A percentile compares a stretch with the other conserved stretches of the same genome.
Conservation (phyloP, 2,329 filamentous ascomycete species). For the Colletotrichum somersetense region DNA sequence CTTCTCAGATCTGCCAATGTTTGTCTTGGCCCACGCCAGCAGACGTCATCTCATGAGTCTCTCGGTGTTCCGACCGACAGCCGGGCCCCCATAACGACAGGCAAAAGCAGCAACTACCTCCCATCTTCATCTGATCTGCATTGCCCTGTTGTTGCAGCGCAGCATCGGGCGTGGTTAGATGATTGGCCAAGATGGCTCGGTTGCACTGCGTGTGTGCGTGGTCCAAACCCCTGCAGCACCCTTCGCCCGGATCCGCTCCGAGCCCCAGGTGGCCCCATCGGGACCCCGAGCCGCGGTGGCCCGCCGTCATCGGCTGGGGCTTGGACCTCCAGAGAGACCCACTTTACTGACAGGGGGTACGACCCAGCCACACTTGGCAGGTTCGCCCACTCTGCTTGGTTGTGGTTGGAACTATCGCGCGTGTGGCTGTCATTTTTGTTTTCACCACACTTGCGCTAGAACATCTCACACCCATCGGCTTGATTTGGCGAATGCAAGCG, state of each 20-base stretch:
- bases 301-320: constrained; percentile 1
- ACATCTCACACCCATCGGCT: constrained; percentile 22
- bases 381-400: not conserved
- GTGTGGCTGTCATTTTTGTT: constrained; percentile 28
- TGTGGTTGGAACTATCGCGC: constrained; percentile 21
- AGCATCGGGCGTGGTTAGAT: constrained; percentile 10
- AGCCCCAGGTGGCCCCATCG: constrained; percentile 8
- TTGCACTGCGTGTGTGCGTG: constrained; percentile 4
- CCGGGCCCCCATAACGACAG: not conserved
- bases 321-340: not conserved
- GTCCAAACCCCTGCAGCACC: constrained; percentile 29
- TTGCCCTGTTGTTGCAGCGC: not conserved
- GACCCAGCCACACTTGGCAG: constrained; percentile 10
- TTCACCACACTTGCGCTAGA: constrained; percentile 33
- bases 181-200: constrained; percentile 9
- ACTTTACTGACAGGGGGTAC: not conserved
- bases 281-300: constrained; percentile 18
- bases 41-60: constrained; percentile 6
- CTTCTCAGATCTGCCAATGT: not conserved
- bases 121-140: not conserved
- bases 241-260: constrained; percentile 20
- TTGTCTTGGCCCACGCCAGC: not conserved
- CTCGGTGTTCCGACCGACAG: not conserved
- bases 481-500: constrained; percentile 1
- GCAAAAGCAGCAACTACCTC: constrained; percentile 24